A percentile compares a stretch with the other conserved stretches of the same genome.
Evolutionary conservation across 2,329 filamentous ascomycete genomes (phyloP).

Genomic region (Alternaria gaisen): DNA sequence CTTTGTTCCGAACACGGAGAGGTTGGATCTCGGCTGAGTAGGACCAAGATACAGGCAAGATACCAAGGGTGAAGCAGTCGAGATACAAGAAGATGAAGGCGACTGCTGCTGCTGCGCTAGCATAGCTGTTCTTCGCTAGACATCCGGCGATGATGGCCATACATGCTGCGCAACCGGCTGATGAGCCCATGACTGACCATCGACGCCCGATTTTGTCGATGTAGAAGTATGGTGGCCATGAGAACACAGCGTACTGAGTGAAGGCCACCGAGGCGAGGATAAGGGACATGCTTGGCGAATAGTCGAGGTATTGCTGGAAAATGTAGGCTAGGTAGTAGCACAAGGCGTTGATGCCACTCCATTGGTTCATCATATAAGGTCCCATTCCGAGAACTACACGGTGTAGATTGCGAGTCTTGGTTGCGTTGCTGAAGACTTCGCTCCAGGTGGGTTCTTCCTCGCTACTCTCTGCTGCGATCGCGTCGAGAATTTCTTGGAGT

Average conservation of each 20-base stretch:
- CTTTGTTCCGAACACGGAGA: slow-evolving; percentile 59
- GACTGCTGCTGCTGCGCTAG: slow-evolving; percentile 48
- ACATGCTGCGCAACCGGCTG: slow-evolving; percentile 43
- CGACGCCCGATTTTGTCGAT: slow-evolving; percentile 58
- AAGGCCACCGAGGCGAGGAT: slow-evolving; percentile 53
- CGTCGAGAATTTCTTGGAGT: slow-evolving; percentile 49
- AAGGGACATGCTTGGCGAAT: slow-evolving; percentile 37
- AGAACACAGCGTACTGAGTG: slow-evolving; percentile 56
- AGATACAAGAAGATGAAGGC: slow-evolving; percentile 49
- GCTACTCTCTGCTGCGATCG: slow-evolving; percentile 40
- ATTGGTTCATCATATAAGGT: slow-evolving; percentile 55
- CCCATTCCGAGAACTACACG: slow-evolving; percentile 51
- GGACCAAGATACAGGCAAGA: slow-evolving; percentile 57
- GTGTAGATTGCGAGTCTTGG: slow-evolving; percentile 48
- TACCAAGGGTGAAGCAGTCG: slow-evolving; percentile 32
- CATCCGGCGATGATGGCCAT: slow-evolving; percentile 49
- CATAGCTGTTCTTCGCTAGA: slow-evolving; percentile 32
- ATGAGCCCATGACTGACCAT: slow-evolving; percentile 33
- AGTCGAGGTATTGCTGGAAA: slow-evolving; percentile 49
- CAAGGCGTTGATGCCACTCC: slow-evolving; percentile 38
- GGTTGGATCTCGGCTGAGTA: slow-evolving; percentile 61
- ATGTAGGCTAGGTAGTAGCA: slow-evolving; percentile 53
- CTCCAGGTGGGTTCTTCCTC: slow-evolving; percentile 46
- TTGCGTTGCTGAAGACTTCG: slow-evolving; percentile 50
- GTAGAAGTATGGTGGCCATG: slow-evolving; percentile 53